phyloP scores from a whole-genome alignment of 2,329 filamentous ascomycete species.

The Claviceps sp. region DNA sequence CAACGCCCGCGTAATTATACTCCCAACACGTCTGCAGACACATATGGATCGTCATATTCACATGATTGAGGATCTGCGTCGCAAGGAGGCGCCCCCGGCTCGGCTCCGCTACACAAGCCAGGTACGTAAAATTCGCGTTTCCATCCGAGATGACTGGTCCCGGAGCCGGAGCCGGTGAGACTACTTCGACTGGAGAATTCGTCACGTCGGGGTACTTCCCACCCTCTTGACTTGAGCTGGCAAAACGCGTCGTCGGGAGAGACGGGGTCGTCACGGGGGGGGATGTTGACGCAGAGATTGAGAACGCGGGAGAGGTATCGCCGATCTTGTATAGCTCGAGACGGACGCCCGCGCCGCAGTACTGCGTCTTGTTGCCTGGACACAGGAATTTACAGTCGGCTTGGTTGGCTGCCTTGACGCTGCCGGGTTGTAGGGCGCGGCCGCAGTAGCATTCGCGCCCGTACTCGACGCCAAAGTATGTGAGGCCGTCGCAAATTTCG shows the following conservation, averaged over 20 bases:
- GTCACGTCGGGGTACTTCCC: not conserved
- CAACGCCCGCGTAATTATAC: slow-evolving; percentile 23
- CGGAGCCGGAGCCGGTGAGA: slow-evolving; percentile 10
- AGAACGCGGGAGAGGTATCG: slow-evolving; percentile 1
- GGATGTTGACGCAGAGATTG: not conserved
- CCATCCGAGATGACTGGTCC: slow-evolving; percentile 17
- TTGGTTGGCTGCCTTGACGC: slow-evolving; percentile 14
- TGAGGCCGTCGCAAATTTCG: slow-evolving; percentile 19
- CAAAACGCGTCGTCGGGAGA: not conserved
- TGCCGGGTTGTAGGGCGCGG: slow-evolving; percentile 16
- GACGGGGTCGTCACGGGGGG: not conserved
- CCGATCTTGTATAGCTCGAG: slow-evolving; percentile 21
- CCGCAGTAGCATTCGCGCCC: slow-evolving; percentile 26
- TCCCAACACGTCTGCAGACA: slow-evolving; percentile 21
- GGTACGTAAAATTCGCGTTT: slow-evolving; percentile 24
- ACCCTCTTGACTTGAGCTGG: not conserved
- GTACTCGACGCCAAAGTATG: slow-evolving; percentile 24
- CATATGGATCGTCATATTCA: slow-evolving; percentile 19
- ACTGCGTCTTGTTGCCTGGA: slow-evolving; percentile 19
- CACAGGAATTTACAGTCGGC: slow-evolving; percentile 21
- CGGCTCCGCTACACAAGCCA: slow-evolving; percentile 22
- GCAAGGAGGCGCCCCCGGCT: slow-evolving; percentile 18
- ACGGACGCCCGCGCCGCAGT: slow-evolving; percentile 18
- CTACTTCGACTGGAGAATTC: slow-evolving; percentile 3
- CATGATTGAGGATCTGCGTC: slow-evolving; percentile 16